Conservation (phyloP, 768 basidiomycete genomes). For the Agrocybe chaxingu region DNA sequence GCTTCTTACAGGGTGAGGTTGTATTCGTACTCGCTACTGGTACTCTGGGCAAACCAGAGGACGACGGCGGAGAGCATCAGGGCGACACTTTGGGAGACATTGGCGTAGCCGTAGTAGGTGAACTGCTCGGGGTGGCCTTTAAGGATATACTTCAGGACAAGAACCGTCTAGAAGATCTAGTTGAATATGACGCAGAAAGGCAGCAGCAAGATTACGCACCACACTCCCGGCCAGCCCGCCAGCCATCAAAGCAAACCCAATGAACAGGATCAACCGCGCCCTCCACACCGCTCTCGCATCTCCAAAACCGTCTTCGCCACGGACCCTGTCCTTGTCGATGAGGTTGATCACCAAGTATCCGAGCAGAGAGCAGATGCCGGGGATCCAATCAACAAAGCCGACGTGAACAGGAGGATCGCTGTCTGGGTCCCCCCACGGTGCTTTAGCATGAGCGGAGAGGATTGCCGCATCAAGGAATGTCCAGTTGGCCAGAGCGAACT, state of each 20-base stretch:
- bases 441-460: constrained; percentile 79
- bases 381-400: constrained; percentile 95
- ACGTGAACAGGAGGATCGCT: constrained; percentile 69
- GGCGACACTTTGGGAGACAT: constrained; percentile 89
- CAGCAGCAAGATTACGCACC: constrained; percentile 46
- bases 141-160: constrained; percentile 89
- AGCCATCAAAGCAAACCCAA: constrained; percentile 97
- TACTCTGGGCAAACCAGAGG: constrained; percentile 89
- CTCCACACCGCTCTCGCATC: constrained; percentile 87
- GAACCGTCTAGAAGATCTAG: constrained; percentile 58
- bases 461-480: constrained; percentile 92
- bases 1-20: constrained; percentile 64
- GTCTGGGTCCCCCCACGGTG: constrained; percentile 66
- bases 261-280: constrained; percentile 85
- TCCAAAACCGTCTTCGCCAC: constrained; percentile 76
- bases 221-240: constrained; percentile 97
- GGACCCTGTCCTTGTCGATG: constrained; percentile 90
- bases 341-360: constrained; percentile 92
- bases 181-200: background rate
- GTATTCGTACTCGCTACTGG: constrained; percentile 89
- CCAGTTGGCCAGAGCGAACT: constrained; percentile 97
- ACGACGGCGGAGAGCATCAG: constrained; percentile 84
- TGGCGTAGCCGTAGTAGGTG: constrained; percentile 90
- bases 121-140: constrained; percentile 69
- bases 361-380: constrained; percentile 87